Evolutionary conservation across 1,284 basidiomycete genomes (phyloP).

Genomic region (Phellopilus nigrolimitatus): DNA sequence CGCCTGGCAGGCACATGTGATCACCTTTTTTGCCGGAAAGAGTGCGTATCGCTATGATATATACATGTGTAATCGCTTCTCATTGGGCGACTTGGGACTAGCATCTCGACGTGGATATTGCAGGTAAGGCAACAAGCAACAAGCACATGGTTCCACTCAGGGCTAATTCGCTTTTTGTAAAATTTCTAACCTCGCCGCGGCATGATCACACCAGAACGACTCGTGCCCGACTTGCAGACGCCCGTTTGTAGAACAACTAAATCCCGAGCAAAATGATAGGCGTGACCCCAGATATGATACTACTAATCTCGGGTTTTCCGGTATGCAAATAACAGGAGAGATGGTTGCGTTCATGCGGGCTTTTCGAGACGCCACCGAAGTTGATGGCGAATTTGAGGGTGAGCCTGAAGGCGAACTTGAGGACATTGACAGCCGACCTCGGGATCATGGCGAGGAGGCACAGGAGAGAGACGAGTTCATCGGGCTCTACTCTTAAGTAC

Average conservation of each 20-base stretch:
- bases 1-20: conserved; percentile 55
- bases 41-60: conserved; percentile 38
- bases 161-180: conserved; percentile 24
- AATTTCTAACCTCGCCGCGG: too few relatives aligned
- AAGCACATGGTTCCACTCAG: conserved; percentile 19
- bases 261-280: background rate
- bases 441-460: background rate
- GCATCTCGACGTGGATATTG: conserved; percentile 60
- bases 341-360: background rate
- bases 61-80: conserved; percentile 6
- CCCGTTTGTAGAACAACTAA: conserved; percentile 35
- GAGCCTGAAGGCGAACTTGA: background rate
- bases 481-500: conserved; percentile 21
- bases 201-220: too few relatives aligned
- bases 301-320: background rate
- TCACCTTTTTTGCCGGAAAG: conserved; percentile 70
- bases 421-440: background rate
- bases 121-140: conserved; percentile 38
- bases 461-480: conserved; percentile 13
- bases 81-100: conserved; percentile 25
- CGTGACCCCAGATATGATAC: background rate
- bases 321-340: background rate
- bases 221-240: conserved; percentile 61
- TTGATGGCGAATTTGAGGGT: background rate
- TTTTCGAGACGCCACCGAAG: background rate